Percentiles rank a stretch among this genome's conserved stretches.
Conservation (phyloP, 306 rosid genomes). For the Vigna nakashimae region DNA sequence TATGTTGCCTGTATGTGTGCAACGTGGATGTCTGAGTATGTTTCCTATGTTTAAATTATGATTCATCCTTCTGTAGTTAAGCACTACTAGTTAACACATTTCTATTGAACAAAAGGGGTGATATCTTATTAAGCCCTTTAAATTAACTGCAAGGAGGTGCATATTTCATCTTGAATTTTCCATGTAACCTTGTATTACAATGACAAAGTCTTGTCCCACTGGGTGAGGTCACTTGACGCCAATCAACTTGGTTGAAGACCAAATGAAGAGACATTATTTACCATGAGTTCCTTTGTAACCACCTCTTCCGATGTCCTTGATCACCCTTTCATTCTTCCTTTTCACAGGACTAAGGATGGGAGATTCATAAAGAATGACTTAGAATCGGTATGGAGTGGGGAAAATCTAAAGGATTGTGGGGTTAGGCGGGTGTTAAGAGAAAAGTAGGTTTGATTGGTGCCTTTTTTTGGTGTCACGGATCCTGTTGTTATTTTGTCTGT, state of each 20-base stretch:
- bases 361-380: background rate
- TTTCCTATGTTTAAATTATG: no score
- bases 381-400: background rate
- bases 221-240: no score
- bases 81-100: no score
- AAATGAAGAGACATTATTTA: no score
- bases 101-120: background rate
- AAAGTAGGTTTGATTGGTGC: background rate
- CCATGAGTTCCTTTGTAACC: background rate
- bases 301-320: background rate
- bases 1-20: background rate
- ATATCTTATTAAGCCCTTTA: background rate
- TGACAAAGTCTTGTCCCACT: no score
- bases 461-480: background rate
- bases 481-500: background rate
- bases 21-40: background rate
- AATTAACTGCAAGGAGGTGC: background rate
- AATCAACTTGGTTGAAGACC: background rate
- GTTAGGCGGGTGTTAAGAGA: background rate
- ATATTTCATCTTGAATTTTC: no score
- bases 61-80: background rate
- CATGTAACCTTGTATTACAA: no score
- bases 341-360: background rate
- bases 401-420: background rate
- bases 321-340: background rate